Evolutionary conservation across 352 stramenopile genomes (phyloP), one percentile per base, ranked within the genome.

Genomic region (Pseudoperonospora humuli): DNA sequence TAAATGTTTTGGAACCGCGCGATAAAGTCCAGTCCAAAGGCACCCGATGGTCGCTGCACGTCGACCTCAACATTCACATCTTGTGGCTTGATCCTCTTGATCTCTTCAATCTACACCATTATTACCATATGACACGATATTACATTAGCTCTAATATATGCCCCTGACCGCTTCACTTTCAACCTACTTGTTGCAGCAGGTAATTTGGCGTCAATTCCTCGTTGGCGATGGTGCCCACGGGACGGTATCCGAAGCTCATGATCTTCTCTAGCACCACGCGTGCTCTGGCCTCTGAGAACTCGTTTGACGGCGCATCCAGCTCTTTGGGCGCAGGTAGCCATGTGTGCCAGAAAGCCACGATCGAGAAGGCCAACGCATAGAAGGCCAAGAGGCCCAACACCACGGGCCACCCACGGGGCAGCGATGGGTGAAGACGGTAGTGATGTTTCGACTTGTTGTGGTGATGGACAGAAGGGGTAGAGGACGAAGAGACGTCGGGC

Each of bases 1-100:
- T 89, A 89, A 45, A 89, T 84, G 52, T 89, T 89, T 48, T 89
- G 77, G 57, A 89, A 89, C 31, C 83, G 74, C 18, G 70, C 66
- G 21, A 86, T 68, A 39, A 89, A 89, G 47, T 89, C 63, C 20
- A 89, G 50, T 3, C 77, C 77, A 56, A 89, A 89, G 0, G 77
- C 76, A 13, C 75, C 74, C 3, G 74, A 81, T 5, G 77, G 77
- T 36, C 57, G 61, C 42, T 89, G 77, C 1, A 89, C 66, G 24
- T 88, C 66, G 7, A 84, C 47, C 36, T 85, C 70, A 7, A 82
- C 61, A 1, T 26, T 47, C 18, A 80, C 67, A 23, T 59, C 58
- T 9, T 54, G 18, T 1, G 59, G 20, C 9, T 75, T 70, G 2
- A n/a, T 29, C 1, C 39, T 45, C 26, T 68, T 61, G 29, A 84